Evolutionary conservation across 805 yeast species (phyloP).

Genomic region (Metschnikowia matae): DNA sequence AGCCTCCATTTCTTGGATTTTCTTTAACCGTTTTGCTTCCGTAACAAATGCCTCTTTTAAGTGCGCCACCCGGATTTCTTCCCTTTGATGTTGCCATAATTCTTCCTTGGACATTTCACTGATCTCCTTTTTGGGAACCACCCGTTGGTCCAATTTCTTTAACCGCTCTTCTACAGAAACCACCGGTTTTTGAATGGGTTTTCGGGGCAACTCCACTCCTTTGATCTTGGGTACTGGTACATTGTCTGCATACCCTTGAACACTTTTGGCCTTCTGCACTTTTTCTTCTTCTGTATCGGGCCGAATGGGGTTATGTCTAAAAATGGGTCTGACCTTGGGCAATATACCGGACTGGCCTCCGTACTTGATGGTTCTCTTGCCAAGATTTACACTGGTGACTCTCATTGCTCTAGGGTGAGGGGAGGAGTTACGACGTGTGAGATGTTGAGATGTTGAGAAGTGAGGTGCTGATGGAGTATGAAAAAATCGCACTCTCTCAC

Average conservation of each 20-base stretch:
- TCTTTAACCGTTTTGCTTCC: slow-evolving; percentile 48
- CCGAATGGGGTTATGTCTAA: slow-evolving; percentile 58
- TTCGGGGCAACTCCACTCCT: slow-evolving; percentile 45
- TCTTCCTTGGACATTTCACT: slow-evolving; percentile 30
- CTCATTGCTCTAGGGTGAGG: slow-evolving; percentile 7
- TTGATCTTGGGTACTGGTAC: slow-evolving; percentile 61
- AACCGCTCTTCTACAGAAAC: slow-evolving; percentile 61
- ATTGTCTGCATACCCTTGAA: slow-evolving; percentile 67
- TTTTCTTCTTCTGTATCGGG: slow-evolving; percentile 43
- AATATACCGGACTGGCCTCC: slow-evolving; percentile 77
- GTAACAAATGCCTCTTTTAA: slow-evolving; percentile 56
- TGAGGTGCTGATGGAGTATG: not conserved
- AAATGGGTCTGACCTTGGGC: slow-evolving; percentile 72
- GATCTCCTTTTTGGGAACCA: slow-evolving; percentile 26
- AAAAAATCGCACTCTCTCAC: slow-evolving; percentile 1
- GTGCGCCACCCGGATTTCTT: slow-evolving; percentile 70
- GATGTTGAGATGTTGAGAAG: no score
- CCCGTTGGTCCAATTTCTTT: slow-evolving; percentile 47
- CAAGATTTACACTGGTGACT: slow-evolving; percentile 29
- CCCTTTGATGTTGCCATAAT: slow-evolving; percentile 47
- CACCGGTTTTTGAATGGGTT: slow-evolving; percentile 48
- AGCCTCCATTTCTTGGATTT: slow-evolving; percentile 28
- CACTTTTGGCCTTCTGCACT: slow-evolving; percentile 44
- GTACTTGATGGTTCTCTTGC: slow-evolving; percentile 47
- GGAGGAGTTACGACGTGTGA: no score